These are phyloP conservation scores for Knoxia roxburghii DNA, from an alignment of 257 asterid genomes.

Conservation along the genomic window DNA sequence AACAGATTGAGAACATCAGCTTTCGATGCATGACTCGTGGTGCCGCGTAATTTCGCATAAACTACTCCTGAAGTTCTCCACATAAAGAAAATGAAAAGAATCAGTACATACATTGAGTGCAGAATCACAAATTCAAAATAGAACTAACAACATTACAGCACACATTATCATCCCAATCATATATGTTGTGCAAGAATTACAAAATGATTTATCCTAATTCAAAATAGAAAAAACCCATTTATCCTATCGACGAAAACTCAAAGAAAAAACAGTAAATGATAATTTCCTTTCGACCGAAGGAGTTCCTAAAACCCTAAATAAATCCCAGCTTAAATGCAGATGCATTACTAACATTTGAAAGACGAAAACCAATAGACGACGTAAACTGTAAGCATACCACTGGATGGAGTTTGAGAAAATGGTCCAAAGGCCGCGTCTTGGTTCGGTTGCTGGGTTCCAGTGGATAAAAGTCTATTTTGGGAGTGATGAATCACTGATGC, in stretches of 20 bases:
- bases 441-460: slow-evolving; percentile 36
- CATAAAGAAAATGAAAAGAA: too few relatives aligned
- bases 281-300: not conserved
- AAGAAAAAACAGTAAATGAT: too few relatives aligned
- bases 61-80: too few relatives aligned
- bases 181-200: not conserved
- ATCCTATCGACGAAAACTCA: not conserved
- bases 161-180: too few relatives aligned
- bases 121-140: too few relatives aligned
- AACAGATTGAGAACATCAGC: slow-evolving; percentile 43
- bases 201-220: not conserved
- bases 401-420: slow-evolving; percentile 28
- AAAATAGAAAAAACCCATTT: not conserved
- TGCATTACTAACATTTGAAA: not conserved
- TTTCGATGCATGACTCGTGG: too few relatives aligned
- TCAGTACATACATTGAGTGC: too few relatives aligned
- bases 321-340: not conserved
- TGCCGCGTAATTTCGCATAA: too few relatives aligned
- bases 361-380: not conserved
- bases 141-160: too few relatives aligned
- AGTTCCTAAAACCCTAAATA: not conserved
- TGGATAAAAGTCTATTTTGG: slow-evolving; percentile 35
- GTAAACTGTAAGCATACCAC: slow-evolving; percentile 26
- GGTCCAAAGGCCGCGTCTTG: slow-evolving; percentile 21
- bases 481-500: slow-evolving; percentile 9